Base-by-base conservation (phyloP, 2,329 filamentous ascomycete species). In the Tothia fuscella region DNA sequence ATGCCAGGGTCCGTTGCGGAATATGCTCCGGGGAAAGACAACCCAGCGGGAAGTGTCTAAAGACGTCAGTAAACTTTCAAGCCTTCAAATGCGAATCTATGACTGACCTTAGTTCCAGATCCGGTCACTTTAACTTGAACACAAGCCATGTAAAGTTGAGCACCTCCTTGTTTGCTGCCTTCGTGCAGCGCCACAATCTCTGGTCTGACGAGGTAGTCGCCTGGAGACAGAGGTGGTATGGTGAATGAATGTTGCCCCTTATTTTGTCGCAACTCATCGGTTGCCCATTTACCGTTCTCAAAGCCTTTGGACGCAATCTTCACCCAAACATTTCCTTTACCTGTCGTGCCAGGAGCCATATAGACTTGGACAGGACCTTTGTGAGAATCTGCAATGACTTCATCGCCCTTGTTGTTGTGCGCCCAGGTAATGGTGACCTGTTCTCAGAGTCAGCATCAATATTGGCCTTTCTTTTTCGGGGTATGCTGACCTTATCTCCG, bases 301-400 rank as follows among this genome's bases (percentile, higher is more conserved):
- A 48, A 61, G 37, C 60, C 62, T 31, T 62, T 58, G 47, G 66
- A 56, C 32, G 62, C 61, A 38, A 67, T 49, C 55, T 64, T 68
- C 49, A 70, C 61, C 69, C 68, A 75, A 56, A 71, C 70, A 46
- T 63, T 59, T 21, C 68, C 67, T 9, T 63, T 61, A 28, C 69
- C 68, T 41, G 67, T 63, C 38, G 57, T 56, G 17, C 59, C 56
- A 13, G 60, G 57, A 3, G 70, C 67, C 50, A 74, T 66, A 54
- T 70, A 75, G 43, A 67, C 70, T 47, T 70, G 62, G 50, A 74
- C 56, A 28, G 71, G 71, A 6, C 71, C 19, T 56, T 63, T 59
- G 60, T 74, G 71, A 35, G 65, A 68, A n/a, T 52, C 46, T 48
- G 60, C 71, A 39, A 74, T 68, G 59, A 73, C 70, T 52, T 72